Conservation (phyloP, 225 moss, liverwort and hornwort species). For the Pleurozium schreberi region DNA sequence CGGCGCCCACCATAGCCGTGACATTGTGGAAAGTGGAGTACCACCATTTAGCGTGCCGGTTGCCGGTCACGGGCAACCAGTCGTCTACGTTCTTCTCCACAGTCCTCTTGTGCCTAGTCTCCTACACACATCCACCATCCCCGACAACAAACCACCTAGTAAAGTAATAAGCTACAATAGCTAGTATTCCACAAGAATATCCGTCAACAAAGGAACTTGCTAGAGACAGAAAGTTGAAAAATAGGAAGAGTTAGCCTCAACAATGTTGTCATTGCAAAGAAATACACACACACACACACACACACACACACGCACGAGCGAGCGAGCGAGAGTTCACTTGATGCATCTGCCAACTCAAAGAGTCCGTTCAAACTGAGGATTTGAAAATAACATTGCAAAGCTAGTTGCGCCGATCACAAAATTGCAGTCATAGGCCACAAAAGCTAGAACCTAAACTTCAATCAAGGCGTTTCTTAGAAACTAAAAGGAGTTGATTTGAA, state of each 20-base stretch:
- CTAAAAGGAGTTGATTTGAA: neutral
- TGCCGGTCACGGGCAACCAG: conserved; percentile 65
- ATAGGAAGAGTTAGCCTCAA: neutral
- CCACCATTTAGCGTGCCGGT: conserved; percentile 85
- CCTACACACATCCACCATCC: neutral
- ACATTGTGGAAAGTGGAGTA: conserved; percentile 88
- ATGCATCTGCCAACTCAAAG: neutral
- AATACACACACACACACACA: neutral
- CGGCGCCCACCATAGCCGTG: conserved; percentile 92
- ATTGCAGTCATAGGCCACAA: neutral
- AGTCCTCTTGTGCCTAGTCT: conserved; percentile 3
- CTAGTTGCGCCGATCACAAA: neutral
- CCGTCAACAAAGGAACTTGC: neutral
- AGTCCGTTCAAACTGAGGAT: neutral
- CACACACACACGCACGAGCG: neutral
- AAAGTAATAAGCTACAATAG: too few species aligned
- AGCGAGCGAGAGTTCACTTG: neutral
- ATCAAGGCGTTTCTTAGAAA: neutral
- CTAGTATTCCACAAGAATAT: neutral
- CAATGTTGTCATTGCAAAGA: neutral
- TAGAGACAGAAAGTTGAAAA: neutral
- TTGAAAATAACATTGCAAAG: neutral
- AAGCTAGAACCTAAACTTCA: neutral
- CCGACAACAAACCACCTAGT: neutral
- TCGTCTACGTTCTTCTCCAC: conserved; percentile 34